A percentile compares a stretch with the other conserved stretches of the same genome.
Evolutionary conservation across 192 early-diverging fungal genomes (phyloP).

Genomic region (Podila minutissima): DNA sequence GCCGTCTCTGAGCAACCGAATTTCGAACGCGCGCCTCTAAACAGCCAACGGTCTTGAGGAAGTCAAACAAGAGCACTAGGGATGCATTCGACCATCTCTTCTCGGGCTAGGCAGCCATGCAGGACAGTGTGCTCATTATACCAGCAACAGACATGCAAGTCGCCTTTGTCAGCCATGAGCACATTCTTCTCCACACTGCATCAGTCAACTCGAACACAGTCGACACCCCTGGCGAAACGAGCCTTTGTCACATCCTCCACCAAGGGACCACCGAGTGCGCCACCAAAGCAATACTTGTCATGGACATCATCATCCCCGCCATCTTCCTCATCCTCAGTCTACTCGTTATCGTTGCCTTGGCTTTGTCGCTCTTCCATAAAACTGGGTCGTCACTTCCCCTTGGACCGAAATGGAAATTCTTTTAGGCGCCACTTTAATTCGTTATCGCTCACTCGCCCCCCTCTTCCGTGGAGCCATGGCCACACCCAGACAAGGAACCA

Average conservation of each 20-base stretch:
- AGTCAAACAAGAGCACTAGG: neutral
- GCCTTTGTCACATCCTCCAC: too few species aligned
- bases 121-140: neutral
- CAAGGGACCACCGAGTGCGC: too few species aligned
- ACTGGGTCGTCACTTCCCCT: neutral
- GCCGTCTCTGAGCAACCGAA: neutral
- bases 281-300: too few species aligned
- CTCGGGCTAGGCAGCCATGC: neutral
- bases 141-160: neutral
- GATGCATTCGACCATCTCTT: neutral
- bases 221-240: too few species aligned
- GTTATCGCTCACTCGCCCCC: neutral
- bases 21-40: neutral
- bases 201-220: too few species aligned
- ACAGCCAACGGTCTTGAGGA: too few species aligned
- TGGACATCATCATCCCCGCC: too few species aligned
- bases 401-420: conserved; percentile 41
- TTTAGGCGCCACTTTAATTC: conserved; percentile 10
- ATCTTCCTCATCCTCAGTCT: neutral
- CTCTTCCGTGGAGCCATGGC: neutral
- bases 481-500: neutral
- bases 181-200: neutral
- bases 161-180: neutral
- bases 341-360: neutral
- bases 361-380: too few species aligned